Evolutionary conservation across 805 yeast species (phyloP).

Genomic region (Starmera dryadoides): DNA sequence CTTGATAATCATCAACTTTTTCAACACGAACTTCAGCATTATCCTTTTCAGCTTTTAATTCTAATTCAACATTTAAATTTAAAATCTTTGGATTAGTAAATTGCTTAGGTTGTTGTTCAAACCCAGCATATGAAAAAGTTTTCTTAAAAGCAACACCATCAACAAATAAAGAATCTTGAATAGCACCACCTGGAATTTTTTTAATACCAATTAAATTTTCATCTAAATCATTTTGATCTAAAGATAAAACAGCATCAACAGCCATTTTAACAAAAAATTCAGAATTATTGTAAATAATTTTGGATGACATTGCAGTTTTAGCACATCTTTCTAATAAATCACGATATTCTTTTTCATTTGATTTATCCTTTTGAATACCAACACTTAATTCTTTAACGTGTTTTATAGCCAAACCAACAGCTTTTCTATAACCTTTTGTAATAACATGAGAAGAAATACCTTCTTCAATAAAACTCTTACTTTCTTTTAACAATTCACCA

Average conservation of each 20-base stretch:
- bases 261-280: conserved; percentile 92
- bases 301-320: conserved; percentile 94
- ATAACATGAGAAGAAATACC: conserved; percentile 90
- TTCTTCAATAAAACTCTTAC: conserved; percentile 88
- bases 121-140: conserved; percentile 96
- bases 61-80: conserved; percentile 85
- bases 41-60: conserved; percentile 96
- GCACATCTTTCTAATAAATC: conserved; percentile 87
- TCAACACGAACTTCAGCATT: conserved; percentile 97
- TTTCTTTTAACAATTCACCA: conserved; percentile 89
- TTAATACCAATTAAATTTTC: conserved; percentile 90
- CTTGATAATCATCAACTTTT: conserved; percentile 90
- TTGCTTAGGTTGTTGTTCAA: conserved; percentile 94
- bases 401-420: conserved; percentile 68
- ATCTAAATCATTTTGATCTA: conserved; percentile 81
- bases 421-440: conserved; percentile 79
- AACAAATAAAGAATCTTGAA: conserved; percentile 86
- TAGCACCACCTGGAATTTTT: conserved; percentile 91
- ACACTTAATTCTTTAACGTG: conserved; percentile 71
- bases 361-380: conserved; percentile 47
- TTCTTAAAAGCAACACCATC: conserved; percentile 97
- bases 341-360: conserved; percentile 47
- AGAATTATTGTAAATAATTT: conserved; percentile 81
- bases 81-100: conserved; percentile 77
- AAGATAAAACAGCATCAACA: conserved; percentile 86